Percentiles rank a stretch among this genome's conserved stretches.
phyloP scores from a whole-genome alignment of 805 yeast genomes.

The Candida arabinofermentans region DNA sequence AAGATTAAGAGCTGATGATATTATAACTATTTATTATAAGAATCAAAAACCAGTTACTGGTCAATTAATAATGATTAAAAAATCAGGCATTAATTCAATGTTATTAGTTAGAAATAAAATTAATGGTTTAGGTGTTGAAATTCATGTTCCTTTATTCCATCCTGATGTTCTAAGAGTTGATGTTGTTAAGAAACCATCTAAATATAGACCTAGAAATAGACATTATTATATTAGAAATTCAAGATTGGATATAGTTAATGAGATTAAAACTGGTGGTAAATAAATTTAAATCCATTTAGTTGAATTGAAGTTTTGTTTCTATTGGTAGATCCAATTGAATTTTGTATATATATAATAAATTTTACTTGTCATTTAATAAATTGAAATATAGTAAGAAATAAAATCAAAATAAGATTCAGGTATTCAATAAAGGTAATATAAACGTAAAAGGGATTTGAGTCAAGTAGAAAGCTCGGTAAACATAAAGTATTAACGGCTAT shows the following conservation, averaged over 20 bases:
- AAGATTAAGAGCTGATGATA: constrained; percentile 73
- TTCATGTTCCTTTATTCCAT: constrained; percentile 73
- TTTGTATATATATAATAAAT: too few species aligned
- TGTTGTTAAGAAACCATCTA: constrained; percentile 66
- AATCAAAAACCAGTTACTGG: constrained; percentile 71
- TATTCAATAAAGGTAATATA: too few species aligned
- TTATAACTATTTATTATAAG: constrained; percentile 68
- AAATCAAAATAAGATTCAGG: too few species aligned
- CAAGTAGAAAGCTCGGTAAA: too few species aligned
- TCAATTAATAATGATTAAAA: constrained; percentile 70
- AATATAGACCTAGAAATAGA: constrained; percentile 75
- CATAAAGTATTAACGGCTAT: too few species aligned
- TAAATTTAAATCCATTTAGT: neutral
- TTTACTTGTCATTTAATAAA: too few species aligned
- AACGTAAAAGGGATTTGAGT: too few species aligned
- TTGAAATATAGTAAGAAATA: too few species aligned
- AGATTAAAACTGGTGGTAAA: constrained; percentile 40
- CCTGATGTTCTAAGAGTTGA: constrained; percentile 78
- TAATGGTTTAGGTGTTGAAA: constrained; percentile 80
- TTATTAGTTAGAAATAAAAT: constrained; percentile 80
- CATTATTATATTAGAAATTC: constrained; percentile 86
- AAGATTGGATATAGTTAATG: constrained; percentile 65
- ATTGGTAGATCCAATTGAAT: too few species aligned
- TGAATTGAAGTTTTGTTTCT: neutral
- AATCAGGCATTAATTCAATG: constrained; percentile 68